A percentile compares a stretch with the other conserved stretches of the same genome.
Evolutionary conservation across 306 rosid species (phyloP).

Genomic region (Carpinus fangiana): DNA sequence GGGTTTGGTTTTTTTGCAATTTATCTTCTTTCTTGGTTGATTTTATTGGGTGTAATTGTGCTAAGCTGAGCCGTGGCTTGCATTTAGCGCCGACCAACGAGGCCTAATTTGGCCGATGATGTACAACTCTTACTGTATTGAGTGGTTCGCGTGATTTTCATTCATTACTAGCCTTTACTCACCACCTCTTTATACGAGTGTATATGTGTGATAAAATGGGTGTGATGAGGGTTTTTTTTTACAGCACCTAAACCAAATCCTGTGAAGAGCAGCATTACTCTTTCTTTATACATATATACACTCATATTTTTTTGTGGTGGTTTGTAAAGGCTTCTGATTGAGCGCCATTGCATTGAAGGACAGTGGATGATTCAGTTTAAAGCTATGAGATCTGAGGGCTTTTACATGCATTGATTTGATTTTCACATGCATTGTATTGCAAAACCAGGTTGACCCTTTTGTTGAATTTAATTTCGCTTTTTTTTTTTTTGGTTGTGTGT

Average conservation of each 20-base stretch:
- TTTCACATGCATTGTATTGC: neutral
- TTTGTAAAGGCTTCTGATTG: slow-evolving; percentile 28
- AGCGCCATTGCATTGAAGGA: slow-evolving; percentile 22
- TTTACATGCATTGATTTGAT: neutral
- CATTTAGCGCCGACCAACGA: neutral
- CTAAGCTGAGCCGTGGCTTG: neutral
- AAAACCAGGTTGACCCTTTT: neutral
- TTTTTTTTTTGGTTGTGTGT: no score
- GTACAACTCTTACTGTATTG: slow-evolving; percentile 25
- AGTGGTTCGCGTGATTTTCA: slow-evolving; percentile 29
- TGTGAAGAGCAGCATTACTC: no score
- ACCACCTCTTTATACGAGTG: neutral
- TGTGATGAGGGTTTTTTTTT: no score
- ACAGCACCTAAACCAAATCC: no score
- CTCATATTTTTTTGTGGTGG: neutral
- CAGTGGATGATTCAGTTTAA: slow-evolving; percentile 22
- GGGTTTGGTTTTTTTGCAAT: no score
- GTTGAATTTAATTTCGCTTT: neutral
- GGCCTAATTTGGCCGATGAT: slow-evolving; percentile 31
- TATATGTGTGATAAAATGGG: neutral
- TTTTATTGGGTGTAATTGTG: neutral
- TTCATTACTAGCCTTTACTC: slow-evolving; percentile 24
- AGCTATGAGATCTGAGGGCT: slow-evolving; percentile 43
- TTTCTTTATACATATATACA: neutral
- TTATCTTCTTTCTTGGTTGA: neutral